These are phyloP conservation scores for Aspergillus phoenicis DNA, from an alignment of 2,329 filamentous ascomycete genomes.

Conservation along the genomic window DNA sequence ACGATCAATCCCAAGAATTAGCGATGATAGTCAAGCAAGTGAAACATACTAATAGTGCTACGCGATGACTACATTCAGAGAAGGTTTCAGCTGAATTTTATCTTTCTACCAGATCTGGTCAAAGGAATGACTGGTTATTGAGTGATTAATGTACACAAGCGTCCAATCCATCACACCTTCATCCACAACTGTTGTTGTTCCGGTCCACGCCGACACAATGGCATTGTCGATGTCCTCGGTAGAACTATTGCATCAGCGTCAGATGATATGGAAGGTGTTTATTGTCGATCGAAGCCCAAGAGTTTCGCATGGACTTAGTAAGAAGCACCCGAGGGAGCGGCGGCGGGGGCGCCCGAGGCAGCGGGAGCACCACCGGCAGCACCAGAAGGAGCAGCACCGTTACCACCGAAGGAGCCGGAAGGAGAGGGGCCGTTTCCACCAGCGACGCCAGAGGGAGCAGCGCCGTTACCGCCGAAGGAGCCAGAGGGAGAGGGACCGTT, in stretches of 20 bases:
- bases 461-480: neutral
- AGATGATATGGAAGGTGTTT: neutral
- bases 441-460: neutral
- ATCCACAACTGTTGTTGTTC: neutral
- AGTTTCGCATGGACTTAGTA: neutral
- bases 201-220: no score
- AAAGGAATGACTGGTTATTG: neutral
- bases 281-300: neutral
- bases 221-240: no score
- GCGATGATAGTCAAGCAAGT: no score
- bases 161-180: neutral
- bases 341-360: neutral
- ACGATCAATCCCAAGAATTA: no score
- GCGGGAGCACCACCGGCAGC: neutral
- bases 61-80: no score
- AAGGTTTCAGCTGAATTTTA: neutral
- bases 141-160: neutral
- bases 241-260: neutral
- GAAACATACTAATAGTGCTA: no score
- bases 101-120: neutral
- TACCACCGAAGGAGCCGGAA: neutral
- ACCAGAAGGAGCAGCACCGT: neutral
- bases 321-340: neutral
- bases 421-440: conserved; percentile 1
- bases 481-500: neutral